Evolutionary conservation across 2,329 filamentous ascomycete genomes (phyloP), one percentile per base, ranked within the genome.

Genomic region (Pseudomassariella vexata): DNA sequence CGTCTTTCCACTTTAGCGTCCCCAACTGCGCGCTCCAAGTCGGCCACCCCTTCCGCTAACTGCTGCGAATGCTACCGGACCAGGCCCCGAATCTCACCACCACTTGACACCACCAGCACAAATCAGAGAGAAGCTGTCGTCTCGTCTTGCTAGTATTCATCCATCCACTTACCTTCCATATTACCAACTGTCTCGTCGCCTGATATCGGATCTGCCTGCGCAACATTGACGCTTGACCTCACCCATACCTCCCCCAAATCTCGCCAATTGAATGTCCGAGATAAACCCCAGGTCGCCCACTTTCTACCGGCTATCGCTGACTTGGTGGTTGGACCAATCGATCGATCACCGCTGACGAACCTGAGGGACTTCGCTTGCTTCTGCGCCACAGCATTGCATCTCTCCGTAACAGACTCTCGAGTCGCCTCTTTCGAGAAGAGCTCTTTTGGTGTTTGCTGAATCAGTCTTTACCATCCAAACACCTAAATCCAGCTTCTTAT

Each of bases 281-380:
- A 9, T 7, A 26, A 8, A 9, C 15, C 24, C 24, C 12, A 8
- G 12, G 8, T 7, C 10, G 8, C 12, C 12, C 24, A 9, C 7
- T 26, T 26, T 14, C 12, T 14, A 14, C 24, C 24, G 15, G 10
- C 15, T 9, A 26, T 26, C 24, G 24, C 24, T 14, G 24, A 7
- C 9, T n/a, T n/a, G n/a, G 8, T 26, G 24, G 8, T 33, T 27
- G 17, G 30, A 33, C 30, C 30, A 33, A 33, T 33, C 18, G 30
- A 25, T 24, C 23, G 23, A 21, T 23, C 23, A 19, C 11, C 30
- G 24, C 23, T 22, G n/a, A 18, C 24, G 23, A 22, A 9, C 12
- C 21, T 19, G 30, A 33, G 30, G 30, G 30, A 33, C 24, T 33
- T 33, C 15, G 30, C 12, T 23, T 12, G 11, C 15, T 24, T 16